phyloP scores from a whole-genome alignment of 352 stramenopile species.

The Aphanomyces cochlioides region DNA sequence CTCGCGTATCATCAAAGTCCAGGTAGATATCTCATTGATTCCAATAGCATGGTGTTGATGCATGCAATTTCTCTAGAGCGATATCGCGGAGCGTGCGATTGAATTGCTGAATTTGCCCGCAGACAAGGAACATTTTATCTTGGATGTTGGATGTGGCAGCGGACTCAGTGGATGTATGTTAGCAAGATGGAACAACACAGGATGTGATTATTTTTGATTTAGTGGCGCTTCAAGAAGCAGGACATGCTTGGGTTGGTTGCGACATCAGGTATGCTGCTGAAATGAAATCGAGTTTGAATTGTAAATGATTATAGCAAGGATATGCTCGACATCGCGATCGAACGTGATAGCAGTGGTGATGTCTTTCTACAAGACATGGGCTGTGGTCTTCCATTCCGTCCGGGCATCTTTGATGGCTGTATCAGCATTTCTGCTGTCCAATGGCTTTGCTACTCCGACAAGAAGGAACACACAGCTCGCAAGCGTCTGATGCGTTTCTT shows the following conservation, averaged over 20 bases:
- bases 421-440: conserved; percentile 99
- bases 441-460: conserved; percentile 99
- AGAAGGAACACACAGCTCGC: conserved; percentile 91
- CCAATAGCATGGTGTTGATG: neutral
- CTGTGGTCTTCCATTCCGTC: conserved; percentile 95
- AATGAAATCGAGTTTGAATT: neutral
- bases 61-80: conserved; percentile 41
- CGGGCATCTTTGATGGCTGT: conserved; percentile 97
- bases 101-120: conserved; percentile 95
- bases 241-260: conserved; percentile 97
- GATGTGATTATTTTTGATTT: conserved; percentile 31
- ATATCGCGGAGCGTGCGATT: conserved; percentile 95
- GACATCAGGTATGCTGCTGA: conserved; percentile 86
- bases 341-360: conserved; percentile 86
- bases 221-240: conserved; percentile 87
- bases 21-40: conserved; percentile 42
- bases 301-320: conserved; percentile 55
- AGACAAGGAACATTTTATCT: conserved; percentile 84
- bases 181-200: conserved; percentile 1
- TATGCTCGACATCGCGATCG: conserved; percentile 98
- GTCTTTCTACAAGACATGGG: conserved; percentile 97
- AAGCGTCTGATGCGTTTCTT: conserved; percentile 97
- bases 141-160: conserved; percentile 97
- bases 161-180: conserved; percentile 90
- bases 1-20: conserved; percentile 91